Conservation (phyloP, 805 yeast species). For the Wickerhamomyces tratensis region DNA sequence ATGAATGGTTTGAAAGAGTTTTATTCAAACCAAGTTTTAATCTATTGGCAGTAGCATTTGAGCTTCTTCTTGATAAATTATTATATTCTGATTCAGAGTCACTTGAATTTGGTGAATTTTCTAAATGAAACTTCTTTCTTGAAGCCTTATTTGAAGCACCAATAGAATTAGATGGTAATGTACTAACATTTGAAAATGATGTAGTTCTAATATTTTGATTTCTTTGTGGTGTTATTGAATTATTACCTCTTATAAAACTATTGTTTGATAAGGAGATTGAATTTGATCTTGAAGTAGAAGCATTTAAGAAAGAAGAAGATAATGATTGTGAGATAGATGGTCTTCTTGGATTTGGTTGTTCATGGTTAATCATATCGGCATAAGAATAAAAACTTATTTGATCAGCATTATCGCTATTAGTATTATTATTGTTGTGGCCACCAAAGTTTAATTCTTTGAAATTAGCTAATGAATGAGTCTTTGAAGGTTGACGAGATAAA, state of each 20-base stretch:
- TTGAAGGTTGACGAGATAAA: constrained; percentile 3
- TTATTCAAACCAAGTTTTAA: neutral
- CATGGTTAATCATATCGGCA: constrained; percentile 70
- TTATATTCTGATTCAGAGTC: constrained; percentile 18
- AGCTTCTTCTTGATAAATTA: no score
- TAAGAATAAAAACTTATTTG: constrained; percentile 52
- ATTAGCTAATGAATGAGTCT: constrained; percentile 15
- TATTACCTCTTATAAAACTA: constrained; percentile 1
- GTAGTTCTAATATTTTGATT: constrained; percentile 6
- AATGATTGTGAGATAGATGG: constrained; percentile 42
- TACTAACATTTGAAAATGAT: constrained; percentile 14
- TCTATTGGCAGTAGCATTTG: no score
- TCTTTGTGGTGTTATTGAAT: constrained; percentile 16
- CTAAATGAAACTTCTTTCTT: neutral
- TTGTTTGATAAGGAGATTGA: constrained; percentile 5
- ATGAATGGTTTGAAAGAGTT: constrained; percentile 8
- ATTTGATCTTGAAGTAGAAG: constrained; percentile 8
- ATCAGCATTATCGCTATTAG: constrained; percentile 11
- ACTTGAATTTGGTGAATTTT: constrained; percentile 18
- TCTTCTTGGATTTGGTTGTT: constrained; percentile 48
- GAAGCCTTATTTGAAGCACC: neutral
- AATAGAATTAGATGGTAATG: neutral
- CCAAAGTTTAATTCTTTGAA: constrained; percentile 11
- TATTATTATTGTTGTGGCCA: neutral
- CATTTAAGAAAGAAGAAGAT: constrained; percentile 22